Evolutionary conservation across 2,329 filamentous ascomycete genomes (phyloP), one percentile per base, ranked within the genome.

Genomic region (Oidium heveae): DNA sequence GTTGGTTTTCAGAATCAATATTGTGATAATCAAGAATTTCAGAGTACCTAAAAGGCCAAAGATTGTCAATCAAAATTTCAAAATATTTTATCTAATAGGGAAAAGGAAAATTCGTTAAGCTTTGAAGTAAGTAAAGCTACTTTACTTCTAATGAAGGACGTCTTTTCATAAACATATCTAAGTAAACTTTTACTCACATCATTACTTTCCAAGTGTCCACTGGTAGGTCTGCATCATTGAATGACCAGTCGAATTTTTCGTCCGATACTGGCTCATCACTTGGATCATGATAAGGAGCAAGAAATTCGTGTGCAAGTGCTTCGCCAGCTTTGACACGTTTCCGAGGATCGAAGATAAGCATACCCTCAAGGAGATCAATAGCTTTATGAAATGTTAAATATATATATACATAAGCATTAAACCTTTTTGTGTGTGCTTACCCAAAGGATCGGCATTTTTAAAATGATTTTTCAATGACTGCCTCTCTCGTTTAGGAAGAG

Each of bases 201-300:
- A 96, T 98, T 67, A 98, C 95, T 73, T 98, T 98, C 91, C 91
- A 98, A n/a, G 88, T 94, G 66, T 98, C 91, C 53, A 96, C 88
- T 0, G 91, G 89, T 56, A 98, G 73, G 66, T 98, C 91, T 51
- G 89, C 91, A 63, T 98, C 91, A 68, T 96, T 96, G 71, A 98
- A 98, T 54, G 88, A 95, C 91, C 91, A 98, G 67, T 98, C 91
- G 64, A 98, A 98, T 71, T 94, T 95, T 73, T 95, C 88, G 58
- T 94, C 86, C 22, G 91, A 86, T 16, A 87, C 81, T 1, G 91
- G 91, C 73, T 98, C 91, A 65, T 98, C 91, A 47, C 85, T 91
- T 9, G 91, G 88, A 66, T 98, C 91, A 69, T 98, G 91, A 72
- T 98, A 98, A 8, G 89, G 89, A 10, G 86, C 78, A 52, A 98